Evolutionary conservation across 2,329 filamentous ascomycete genomes (phyloP).

Genomic region (Scorias spongiosa): DNA sequence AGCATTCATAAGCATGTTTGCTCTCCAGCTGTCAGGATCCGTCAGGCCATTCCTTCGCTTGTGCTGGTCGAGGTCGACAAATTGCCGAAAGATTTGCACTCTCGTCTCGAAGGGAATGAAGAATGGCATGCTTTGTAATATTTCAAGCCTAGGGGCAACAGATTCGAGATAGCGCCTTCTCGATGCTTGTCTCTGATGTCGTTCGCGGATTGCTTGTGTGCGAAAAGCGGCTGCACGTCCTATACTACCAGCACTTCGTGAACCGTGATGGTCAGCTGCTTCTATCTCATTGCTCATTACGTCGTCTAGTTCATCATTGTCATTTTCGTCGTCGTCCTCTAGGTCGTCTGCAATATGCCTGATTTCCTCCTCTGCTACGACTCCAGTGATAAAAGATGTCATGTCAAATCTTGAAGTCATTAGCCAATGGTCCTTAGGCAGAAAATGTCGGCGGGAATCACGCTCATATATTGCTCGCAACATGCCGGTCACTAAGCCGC

Average conservation of each 20-base stretch:
- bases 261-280: not conserved
- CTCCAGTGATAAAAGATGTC: conserved; percentile 70
- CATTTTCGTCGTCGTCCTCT: conserved; percentile 43
- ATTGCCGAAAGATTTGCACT: conserved; percentile 85
- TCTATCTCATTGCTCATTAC: conserved; percentile 14
- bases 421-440: conserved; percentile 77
- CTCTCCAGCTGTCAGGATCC: conserved; percentile 62
- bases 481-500: conserved; percentile 62
- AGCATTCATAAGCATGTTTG: conserved; percentile 22
- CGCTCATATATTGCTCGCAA: conserved; percentile 83
- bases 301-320: conserved; percentile 27
- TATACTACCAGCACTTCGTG: not conserved
- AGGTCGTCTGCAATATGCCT: conserved; percentile 53
- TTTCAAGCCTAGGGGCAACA: conserved; percentile 73
- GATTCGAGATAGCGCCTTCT: conserved; percentile 59
- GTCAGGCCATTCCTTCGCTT: conserved; percentile 52
- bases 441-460: conserved; percentile 74
- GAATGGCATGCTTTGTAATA: conserved; percentile 92
- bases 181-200: conserved; percentile 50
- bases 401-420: conserved; percentile 84
- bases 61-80: conserved; percentile 67
- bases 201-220: conserved; percentile 42
- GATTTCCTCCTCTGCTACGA: conserved; percentile 73
- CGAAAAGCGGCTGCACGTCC: conserved; percentile 7
- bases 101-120: conserved; percentile 85